Conservation (phyloP, 345 rosid species). For the Geranium brycei region DNA sequence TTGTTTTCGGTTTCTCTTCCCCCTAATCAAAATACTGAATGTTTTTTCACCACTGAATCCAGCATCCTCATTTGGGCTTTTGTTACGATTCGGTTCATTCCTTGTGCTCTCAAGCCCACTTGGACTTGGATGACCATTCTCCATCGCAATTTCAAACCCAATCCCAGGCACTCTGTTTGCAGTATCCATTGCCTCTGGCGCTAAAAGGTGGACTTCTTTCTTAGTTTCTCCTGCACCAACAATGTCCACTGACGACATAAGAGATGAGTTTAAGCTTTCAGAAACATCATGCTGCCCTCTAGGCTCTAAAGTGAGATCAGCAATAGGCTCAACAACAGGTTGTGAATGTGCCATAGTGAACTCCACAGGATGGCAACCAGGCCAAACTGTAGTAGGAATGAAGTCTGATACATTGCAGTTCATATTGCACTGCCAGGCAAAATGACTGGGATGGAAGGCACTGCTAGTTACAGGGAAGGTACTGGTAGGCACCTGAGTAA, state of each 20-base stretch:
- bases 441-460: constrained; percentile 68
- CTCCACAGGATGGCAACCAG: constrained; percentile 54
- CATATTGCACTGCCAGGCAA: constrained; percentile 71
- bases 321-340: constrained; percentile 51
- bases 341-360: constrained; percentile 37
- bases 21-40: constrained; percentile 78
- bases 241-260: constrained; percentile 38
- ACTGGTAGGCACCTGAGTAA: constrained; percentile 53
- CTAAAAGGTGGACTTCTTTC: constrained; percentile 25
- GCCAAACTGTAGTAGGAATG: constrained; percentile 65
- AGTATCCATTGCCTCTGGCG: constrained; percentile 22
- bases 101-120: constrained; percentile 14
- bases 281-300: constrained; percentile 22
- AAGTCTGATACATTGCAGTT: constrained; percentile 48
- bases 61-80: constrained; percentile 16
- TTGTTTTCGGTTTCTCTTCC: constrained; percentile 78
- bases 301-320: constrained; percentile 37
- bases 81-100: constrained; percentile 18
- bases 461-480: constrained; percentile 61
- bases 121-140: constrained; percentile 23
- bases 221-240: constrained; percentile 30
- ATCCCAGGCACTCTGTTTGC: constrained; percentile 18
- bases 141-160: constrained; percentile 20
- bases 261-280: constrained; percentile 17
- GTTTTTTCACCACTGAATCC: constrained; percentile 48